Base-by-base conservation (phyloP, 2,329 filamentous ascomycete species). In the Acrocalymma vagum region DNA sequence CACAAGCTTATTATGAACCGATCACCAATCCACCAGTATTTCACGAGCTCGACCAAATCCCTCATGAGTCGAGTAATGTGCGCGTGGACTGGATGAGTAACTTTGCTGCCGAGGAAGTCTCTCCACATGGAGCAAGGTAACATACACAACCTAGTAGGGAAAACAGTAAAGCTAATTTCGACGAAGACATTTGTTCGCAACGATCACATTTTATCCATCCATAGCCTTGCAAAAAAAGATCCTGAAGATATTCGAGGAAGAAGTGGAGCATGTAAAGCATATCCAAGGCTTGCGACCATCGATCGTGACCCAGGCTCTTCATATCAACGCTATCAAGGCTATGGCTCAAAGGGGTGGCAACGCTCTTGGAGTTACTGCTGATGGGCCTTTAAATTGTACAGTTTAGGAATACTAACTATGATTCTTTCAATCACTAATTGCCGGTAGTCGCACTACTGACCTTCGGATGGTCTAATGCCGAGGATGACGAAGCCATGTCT, bases 261-360 rank as follows among this genome's bases (percentile, higher is more conserved):
- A 47, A 18, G 9, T 44, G 21, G 35, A 35, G 11, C 18, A 31
- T 9, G 30, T 50, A 9, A 17, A 11, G 7, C 31, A 50, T 32
- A 28, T 25, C 23, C 23, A 8, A 9, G 23, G n/a, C n/a, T 25
- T 25, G 9, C 8, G 23, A 8, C 34, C 18, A n/a, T 28, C 13
- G 37, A 28, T 16, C 29, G 48, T 15, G 15, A 42, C 20, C 45
- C 43, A 7, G 40, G 45, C 3, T 31, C 11, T 23, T 33, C 37
- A 17, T 33, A 15, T 22, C 29, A 6, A 33, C 38, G 29, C 28
- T 50, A 8, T 9, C 18, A 13, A 28, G 26, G 30, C 23, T 25
- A 47, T 47, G 42, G 13, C 11, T 13, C 25, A 42, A 21, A 26
- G 26, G 21, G 38, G 27, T 10, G 48, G 48, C 7, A 50, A 52